Evolutionary conservation across 495 filamentous ascomycete genomes (phyloP).

Genomic region (Penicillium bialowiezense): DNA sequence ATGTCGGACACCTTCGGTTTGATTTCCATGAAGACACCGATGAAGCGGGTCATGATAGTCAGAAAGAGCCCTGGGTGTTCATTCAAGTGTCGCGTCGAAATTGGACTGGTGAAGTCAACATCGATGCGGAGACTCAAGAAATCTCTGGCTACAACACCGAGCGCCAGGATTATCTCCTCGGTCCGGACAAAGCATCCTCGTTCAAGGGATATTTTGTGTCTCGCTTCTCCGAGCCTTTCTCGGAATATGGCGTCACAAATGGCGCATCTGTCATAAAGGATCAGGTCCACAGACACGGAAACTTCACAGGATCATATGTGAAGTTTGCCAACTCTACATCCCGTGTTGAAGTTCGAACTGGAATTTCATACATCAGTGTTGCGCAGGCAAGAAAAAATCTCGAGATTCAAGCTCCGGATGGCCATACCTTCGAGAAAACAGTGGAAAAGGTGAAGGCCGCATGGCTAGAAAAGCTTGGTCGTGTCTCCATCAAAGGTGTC

Average conservation of each 20-base stretch:
- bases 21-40: slow-evolving; percentile 8
- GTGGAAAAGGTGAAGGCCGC: slow-evolving; percentile 16
- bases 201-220: slow-evolving; percentile 29
- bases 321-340: slow-evolving; percentile 10
- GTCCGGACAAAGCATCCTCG: slow-evolving; percentile 20
- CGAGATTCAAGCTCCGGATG: slow-evolving; percentile 16
- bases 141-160: slow-evolving; percentile 27
- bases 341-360: slow-evolving; percentile 23
- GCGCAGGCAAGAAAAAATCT: slow-evolving; percentile 26
- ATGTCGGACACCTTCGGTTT: slow-evolving; percentile 23
- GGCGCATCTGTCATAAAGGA: slow-evolving; percentile 7
- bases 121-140: slow-evolving; percentile 14
- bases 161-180: slow-evolving; percentile 28
- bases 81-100: slow-evolving; percentile 25
- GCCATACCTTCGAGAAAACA: slow-evolving; percentile 16
- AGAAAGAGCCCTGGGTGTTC: slow-evolving; percentile 20
- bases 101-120: slow-evolving; percentile 25
- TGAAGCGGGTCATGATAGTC: too few relatives aligned
- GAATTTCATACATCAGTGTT: slow-evolving; percentile 27
- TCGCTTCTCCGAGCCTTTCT: slow-evolving; percentile 23
- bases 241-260: slow-evolving; percentile 11
- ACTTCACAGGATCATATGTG: slow-evolving; percentile 27
- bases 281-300: slow-evolving; percentile 8
- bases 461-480: slow-evolving; percentile 27
- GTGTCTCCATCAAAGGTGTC: slow-evolving; percentile 20